phyloP scores from a whole-genome alignment of 805 yeast genomes.

The Candida nanaspora region DNA sequence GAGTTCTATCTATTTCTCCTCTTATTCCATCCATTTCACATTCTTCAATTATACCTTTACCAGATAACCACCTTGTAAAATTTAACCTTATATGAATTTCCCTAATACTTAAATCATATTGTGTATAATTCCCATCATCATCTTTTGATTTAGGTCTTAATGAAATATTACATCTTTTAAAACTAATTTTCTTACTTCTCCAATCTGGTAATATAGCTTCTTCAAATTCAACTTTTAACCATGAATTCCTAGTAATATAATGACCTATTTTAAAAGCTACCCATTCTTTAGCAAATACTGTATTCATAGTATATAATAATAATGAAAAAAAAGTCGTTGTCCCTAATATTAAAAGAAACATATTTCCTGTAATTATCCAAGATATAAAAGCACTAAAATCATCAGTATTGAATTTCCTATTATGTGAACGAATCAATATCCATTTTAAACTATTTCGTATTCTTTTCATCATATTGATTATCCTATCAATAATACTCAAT shows the following conservation, averaged over 20 bases:
- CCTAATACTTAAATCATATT: slow-evolving; percentile 86
- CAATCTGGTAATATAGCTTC: slow-evolving; percentile 93
- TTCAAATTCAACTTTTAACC: slow-evolving; percentile 80
- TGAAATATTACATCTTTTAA: slow-evolving; percentile 80
- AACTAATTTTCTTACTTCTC: slow-evolving; percentile 79
- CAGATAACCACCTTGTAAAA: slow-evolving; percentile 81
- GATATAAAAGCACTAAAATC: slow-evolving; percentile 86
- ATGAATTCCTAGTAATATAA: slow-evolving; percentile 74
- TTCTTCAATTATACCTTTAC: slow-evolving; percentile 78
- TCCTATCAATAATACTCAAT: no score
- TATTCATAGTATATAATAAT: slow-evolving; percentile 67
- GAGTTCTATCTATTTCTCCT: slow-evolving; percentile 89
- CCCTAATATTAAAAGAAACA: slow-evolving; percentile 68
- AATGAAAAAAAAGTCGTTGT: slow-evolving; percentile 90
- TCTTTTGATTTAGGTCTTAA: slow-evolving; percentile 58
- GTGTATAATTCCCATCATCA: slow-evolving; percentile 95
- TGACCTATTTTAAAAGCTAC: slow-evolving; percentile 80
- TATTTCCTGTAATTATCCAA: slow-evolving; percentile 88
- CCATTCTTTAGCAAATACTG: slow-evolving; percentile 83
- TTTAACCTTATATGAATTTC: slow-evolving; percentile 76
- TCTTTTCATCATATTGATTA: background rate
- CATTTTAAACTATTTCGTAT: slow-evolving; percentile 43
- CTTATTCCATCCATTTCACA: slow-evolving; percentile 78
- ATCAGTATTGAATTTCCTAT: slow-evolving; percentile 83
- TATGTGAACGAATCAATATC: slow-evolving; percentile 64